Conservation (phyloP, 805 yeast genomes). For the Hanseniaspora vineae region DNA sequence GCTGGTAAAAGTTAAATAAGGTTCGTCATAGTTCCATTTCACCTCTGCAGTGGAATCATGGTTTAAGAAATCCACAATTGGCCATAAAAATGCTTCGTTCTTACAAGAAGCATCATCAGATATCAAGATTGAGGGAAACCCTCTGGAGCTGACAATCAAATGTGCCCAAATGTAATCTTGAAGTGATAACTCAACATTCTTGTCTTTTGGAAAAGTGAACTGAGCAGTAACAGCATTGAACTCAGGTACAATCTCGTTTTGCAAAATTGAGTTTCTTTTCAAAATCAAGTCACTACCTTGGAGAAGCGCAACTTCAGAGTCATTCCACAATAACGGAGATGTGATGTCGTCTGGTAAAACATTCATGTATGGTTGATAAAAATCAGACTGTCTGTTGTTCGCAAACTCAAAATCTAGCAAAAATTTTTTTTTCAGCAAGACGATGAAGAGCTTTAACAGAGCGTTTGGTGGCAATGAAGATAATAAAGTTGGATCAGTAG, state of each 20-base stretch:
- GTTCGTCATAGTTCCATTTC: slow-evolving; percentile 37
- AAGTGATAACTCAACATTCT: slow-evolving; percentile 29
- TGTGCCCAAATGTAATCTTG: slow-evolving; percentile 66
- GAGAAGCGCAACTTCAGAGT: slow-evolving; percentile 36
- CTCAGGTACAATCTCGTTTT: slow-evolving; percentile 24
- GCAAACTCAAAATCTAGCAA: slow-evolving; percentile 17
- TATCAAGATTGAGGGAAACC: slow-evolving; percentile 63
- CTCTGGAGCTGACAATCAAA: slow-evolving; percentile 58
- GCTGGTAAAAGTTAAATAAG: neutral
- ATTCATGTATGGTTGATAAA: slow-evolving; percentile 34
- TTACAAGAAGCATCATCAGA: no score
- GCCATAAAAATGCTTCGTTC: slow-evolving; percentile 55
- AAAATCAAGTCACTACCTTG: slow-evolving; percentile 61
- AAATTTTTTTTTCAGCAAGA: slow-evolving; percentile 23
- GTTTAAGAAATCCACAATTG: slow-evolving; percentile 68
- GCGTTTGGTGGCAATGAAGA: slow-evolving; percentile 18
- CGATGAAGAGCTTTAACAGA: slow-evolving; percentile 26
- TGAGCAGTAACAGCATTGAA: slow-evolving; percentile 5
- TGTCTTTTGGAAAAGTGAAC: slow-evolving; percentile 1
- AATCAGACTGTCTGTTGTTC: slow-evolving; percentile 10
- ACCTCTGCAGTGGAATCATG: slow-evolving; percentile 53
- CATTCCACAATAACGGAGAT: slow-evolving; percentile 59
- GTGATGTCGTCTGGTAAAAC: slow-evolving; percentile 36
- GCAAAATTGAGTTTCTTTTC: slow-evolving; percentile 35
- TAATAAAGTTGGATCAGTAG: neutral